These are phyloP conservation scores for Lophium mytilinum DNA, from an alignment of 495 filamentous ascomycete genomes.

Conservation along the genomic window DNA sequence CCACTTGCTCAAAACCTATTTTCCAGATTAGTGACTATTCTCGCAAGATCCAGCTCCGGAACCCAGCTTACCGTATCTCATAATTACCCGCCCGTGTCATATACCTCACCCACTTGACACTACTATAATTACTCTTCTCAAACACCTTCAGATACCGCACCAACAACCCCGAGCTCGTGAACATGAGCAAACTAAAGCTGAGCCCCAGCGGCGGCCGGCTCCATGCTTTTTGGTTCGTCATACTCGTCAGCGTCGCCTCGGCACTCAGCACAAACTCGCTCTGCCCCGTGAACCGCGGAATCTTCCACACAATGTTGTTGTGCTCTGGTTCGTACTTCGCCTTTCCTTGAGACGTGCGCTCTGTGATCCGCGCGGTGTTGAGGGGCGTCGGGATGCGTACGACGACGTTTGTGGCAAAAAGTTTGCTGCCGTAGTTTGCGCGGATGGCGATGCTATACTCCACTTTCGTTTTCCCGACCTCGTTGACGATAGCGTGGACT, in stretches of 20 bases:
- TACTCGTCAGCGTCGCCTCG: slow-evolving; percentile 85
- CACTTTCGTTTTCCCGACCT: slow-evolving; percentile 93
- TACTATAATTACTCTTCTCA: slow-evolving; percentile 97
- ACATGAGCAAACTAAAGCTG: slow-evolving; percentile 93
- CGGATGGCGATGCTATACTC: slow-evolving; percentile 97
- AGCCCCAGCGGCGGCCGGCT: slow-evolving; percentile 85
- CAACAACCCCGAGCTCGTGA: slow-evolving; percentile 84
- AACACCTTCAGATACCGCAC: slow-evolving; percentile 98
- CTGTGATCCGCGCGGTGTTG: slow-evolving; percentile 92
- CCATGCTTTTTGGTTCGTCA: slow-evolving; percentile 99
- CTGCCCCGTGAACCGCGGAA: slow-evolving; percentile 90
- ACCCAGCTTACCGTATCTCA: slow-evolving; percentile 53
- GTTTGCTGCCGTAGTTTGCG: slow-evolving; percentile 90
- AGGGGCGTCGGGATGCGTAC: slow-evolving; percentile 91
- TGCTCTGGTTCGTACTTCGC: slow-evolving; percentile 97
- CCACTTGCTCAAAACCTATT: background rate
- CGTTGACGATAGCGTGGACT: slow-evolving; percentile 96
- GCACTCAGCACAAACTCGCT: slow-evolving; percentile 91
- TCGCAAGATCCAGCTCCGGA: background rate
- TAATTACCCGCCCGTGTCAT: slow-evolving; percentile 92
- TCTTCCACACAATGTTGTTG: slow-evolving; percentile 99
- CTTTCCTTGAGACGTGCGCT: slow-evolving; percentile 87
- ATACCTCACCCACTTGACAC: slow-evolving; percentile 98
- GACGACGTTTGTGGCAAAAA: slow-evolving; percentile 97
- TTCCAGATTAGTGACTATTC: background rate